Evolutionary conservation across 108 stramenopile species (phyloP), one percentile per base, ranked within the genome.

Genomic region (Aureococcus anophagefferens): DNA sequence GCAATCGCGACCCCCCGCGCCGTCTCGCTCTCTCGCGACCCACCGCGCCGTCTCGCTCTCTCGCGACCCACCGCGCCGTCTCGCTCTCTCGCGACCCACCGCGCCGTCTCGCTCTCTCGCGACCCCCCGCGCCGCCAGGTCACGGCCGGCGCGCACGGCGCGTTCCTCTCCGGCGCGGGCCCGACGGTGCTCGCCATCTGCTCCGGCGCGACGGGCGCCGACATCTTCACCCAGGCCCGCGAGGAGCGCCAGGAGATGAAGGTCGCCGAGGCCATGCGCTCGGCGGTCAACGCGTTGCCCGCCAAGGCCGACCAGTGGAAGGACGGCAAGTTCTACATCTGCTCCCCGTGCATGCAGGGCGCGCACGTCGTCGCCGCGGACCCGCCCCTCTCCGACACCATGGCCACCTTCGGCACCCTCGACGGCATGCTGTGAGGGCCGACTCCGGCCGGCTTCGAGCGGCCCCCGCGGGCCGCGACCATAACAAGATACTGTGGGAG

Each of bases 161-260:
- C 92, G 33, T 98, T 92, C 80, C 76, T 95, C 64, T 87, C 85
- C 72, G 96, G 96, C 11, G 96, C 98, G 0, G 98, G 98, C 30
- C 98, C 98, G 0, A 95, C 96, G 18, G 95, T 98, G 40, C 93
- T 96, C 92, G 96, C 98, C 0, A 81, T 96, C 74, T 97, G 95
- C 29, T 89, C 88, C 64, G 98, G 98, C 14, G 94, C 94, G 18
- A 83, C 84, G 62, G 98, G 98, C 28, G 40, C 9, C 40, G 98
- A 98, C 81, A 95, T 98, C 68, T 98, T 98, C 79, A 91, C 95
- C 32, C 98, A 98, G 74, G 76, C 91, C 72, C 86, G 90, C 73
- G 93, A 91, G 81, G 96, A 98, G 77, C 85, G 96, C 46, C 91
- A 89, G 3, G 96, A 98, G 84, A 80, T 72, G 63, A 77, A 86